These are phyloP conservation scores for Globisporangium polare DNA, from an alignment of 352 stramenopile species.

Conservation along the genomic window DNA sequence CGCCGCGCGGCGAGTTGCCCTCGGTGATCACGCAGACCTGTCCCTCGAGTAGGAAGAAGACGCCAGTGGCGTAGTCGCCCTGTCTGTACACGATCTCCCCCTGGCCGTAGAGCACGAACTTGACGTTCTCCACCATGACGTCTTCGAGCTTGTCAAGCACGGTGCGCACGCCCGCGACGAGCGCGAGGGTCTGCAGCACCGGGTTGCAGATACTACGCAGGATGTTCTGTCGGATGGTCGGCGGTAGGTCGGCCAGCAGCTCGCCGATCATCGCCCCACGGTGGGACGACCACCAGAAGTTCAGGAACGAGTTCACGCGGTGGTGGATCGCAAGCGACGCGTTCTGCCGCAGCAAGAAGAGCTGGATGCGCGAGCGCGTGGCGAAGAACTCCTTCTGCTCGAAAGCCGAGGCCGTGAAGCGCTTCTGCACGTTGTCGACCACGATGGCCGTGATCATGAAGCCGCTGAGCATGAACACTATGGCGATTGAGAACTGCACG, in stretches of 20 bases:
- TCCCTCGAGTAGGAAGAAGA: constrained; percentile 32
- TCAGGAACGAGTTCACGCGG: constrained; percentile 39
- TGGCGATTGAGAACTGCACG: constrained; percentile 27
- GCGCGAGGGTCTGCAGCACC: constrained; percentile 27
- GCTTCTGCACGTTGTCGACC: constrained; percentile 44
- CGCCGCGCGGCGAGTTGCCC: background rate
- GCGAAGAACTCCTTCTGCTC: constrained; percentile 48
- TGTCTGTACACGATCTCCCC: constrained; percentile 31
- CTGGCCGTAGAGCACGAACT: constrained; percentile 37
- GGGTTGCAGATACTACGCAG: constrained; percentile 30
- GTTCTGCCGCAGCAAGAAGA: constrained; percentile 38
- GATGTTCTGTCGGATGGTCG: constrained; percentile 23
- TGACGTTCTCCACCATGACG: constrained; percentile 33
- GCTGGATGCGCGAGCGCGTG: constrained; percentile 29
- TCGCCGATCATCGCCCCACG: constrained; percentile 36
- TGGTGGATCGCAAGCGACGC: constrained; percentile 31
- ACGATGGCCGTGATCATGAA: constrained; percentile 40
- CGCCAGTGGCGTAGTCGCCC: constrained; percentile 26
- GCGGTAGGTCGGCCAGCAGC: constrained; percentile 29
- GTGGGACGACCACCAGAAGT: constrained; percentile 47
- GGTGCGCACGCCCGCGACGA: constrained; percentile 18
- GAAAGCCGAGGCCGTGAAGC: constrained; percentile 34
- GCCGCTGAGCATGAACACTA: constrained; percentile 38
- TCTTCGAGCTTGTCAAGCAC: constrained; percentile 26
- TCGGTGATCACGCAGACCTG: constrained; percentile 8